Base-by-base conservation (phyloP, 1,284 basidiomycete genomes). In the Cronartium quercuum region DNA sequence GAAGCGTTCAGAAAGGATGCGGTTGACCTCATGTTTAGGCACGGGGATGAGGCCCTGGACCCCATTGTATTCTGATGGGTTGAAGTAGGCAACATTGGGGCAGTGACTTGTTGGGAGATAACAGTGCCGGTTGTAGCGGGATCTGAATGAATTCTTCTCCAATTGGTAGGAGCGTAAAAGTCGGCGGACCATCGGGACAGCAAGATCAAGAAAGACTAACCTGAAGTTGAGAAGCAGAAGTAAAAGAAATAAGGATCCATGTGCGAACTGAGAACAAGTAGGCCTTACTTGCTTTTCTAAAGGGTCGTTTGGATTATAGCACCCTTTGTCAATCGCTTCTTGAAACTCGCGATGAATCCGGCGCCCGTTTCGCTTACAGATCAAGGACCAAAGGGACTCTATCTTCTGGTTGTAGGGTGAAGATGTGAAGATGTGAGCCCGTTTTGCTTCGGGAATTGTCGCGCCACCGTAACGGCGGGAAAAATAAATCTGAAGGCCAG, bases 261-360 rank as follows among this genome's bases (percentile, higher is more conserved):
- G 9, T 44, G 9, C 9, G 18, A 44, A 9, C 42, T 9, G 9
- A 18, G 18, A 9, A 44, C 9, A 44, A 44, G 18, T n/a, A n/a
- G n/a, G n/a, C n/a, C n/a, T n/a, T n/a, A 44, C 64, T 47, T 51
- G 34, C 64, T 66, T 24, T 34, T 66, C 9, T 2, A 66, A 7
- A 21, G 64, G 64, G 35, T 66, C 64, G 12, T 66, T 34, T 21
- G 64, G 41, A 34, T 66, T 40, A 29, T 66, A 66, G 15, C 2
- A 5, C 5, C 35, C 18, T 15, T 66, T 29, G 37, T 66, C 6
- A 1, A 10, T 35, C 1, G 64, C 13, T 44, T 44, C 42, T 44
- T 44, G 42, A 18, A 44, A 9, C 9, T 18, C 9, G 42, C 18
- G 9, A 44, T 44, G 42, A 44, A 44, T 44, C 18, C 42, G 42